These are phyloP conservation scores for Sideroxylon spinosum DNA, from an alignment of 179 eudicot genomes.

Conservation along the genomic window DNA sequence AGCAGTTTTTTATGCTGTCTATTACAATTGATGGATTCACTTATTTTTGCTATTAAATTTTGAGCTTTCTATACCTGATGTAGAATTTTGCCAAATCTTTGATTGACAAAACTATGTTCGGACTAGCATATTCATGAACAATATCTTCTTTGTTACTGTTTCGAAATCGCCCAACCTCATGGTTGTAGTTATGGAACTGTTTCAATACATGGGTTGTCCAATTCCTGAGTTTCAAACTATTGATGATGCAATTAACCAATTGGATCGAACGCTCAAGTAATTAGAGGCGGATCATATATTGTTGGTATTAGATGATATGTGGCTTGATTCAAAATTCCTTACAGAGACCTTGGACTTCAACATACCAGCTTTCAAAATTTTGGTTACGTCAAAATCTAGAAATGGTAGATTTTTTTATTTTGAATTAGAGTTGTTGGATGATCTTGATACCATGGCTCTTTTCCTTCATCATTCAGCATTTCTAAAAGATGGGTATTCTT, in stretches of 20 bases:
- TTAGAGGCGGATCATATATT: conserved; percentile 20
- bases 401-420: conserved; percentile 21
- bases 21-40: no score
- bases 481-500: conserved; percentile 11
- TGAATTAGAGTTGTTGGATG: conserved; percentile 19
- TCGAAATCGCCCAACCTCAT: conserved; percentile 21
- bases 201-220: conserved; percentile 3
- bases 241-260: conserved; percentile 26
- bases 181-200: conserved; percentile 18
- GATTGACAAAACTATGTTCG: conserved; percentile 6
- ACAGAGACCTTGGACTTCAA: conserved; percentile 11
- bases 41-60: no score
- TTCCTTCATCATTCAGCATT: conserved; percentile 25
- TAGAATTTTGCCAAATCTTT: no score
- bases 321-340: conserved; percentile 25
- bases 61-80: no score
- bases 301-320: conserved; percentile 36
- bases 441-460: conserved; percentile 29
- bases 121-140: conserved; percentile 18
- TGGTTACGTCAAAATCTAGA: conserved; percentile 29
- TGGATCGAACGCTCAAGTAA: conserved; percentile 17
- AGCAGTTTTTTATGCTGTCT: no score
- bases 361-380: conserved; percentile 21
- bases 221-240: conserved; percentile 16
- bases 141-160: conserved; percentile 32